Evolutionary conservation across 202 grass and related monocot species (phyloP).

Genomic region (Panicum virgatum): DNA sequence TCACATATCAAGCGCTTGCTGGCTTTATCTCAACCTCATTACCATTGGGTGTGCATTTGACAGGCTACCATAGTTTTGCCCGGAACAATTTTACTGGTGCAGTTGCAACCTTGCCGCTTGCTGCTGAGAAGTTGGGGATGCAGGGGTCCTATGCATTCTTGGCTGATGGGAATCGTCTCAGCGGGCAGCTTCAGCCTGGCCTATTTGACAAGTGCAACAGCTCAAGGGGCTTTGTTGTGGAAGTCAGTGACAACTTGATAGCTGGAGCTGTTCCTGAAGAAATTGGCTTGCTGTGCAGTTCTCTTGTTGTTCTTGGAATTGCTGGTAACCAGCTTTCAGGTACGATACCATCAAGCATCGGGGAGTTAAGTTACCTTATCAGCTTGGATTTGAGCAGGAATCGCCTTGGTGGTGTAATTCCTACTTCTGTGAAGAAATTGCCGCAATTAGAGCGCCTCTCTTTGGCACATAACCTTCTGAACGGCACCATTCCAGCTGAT

Average conservation of each 20-base stretch:
- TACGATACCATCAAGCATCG: constrained; percentile 74
- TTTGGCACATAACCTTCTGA: constrained; percentile 78
- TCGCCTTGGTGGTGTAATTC: constrained; percentile 62
- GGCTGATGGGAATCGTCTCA: constrained; percentile 67
- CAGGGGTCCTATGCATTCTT: constrained; percentile 84
- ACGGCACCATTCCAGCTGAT: constrained; percentile 63
- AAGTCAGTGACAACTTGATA: constrained; percentile 80
- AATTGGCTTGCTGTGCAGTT: constrained; percentile 66
- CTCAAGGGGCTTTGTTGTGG: constrained; percentile 65
- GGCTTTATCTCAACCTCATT: constrained; percentile 40
- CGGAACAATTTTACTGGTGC: constrained; percentile 81
- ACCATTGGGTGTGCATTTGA: constrained; percentile 36
- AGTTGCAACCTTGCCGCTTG: constrained; percentile 58
- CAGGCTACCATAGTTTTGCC: constrained; percentile 89
- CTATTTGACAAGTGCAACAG: constrained; percentile 74
- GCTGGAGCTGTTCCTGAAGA: constrained; percentile 59
- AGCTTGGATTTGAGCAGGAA: constrained; percentile 89
- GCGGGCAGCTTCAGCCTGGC: constrained; percentile 47
- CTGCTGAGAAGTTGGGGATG: constrained; percentile 58
- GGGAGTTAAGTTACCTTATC: constrained; percentile 65
- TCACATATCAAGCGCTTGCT: constrained; percentile 48
- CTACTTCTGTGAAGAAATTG: constrained; percentile 61
- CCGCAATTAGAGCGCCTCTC: constrained; percentile 58
- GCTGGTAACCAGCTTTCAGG: constrained; percentile 78
- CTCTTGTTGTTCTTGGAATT: constrained; percentile 68